Base-by-base conservation (phyloP, 2,329 filamentous ascomycete species). In the Alternaria conjuncta region DNA sequence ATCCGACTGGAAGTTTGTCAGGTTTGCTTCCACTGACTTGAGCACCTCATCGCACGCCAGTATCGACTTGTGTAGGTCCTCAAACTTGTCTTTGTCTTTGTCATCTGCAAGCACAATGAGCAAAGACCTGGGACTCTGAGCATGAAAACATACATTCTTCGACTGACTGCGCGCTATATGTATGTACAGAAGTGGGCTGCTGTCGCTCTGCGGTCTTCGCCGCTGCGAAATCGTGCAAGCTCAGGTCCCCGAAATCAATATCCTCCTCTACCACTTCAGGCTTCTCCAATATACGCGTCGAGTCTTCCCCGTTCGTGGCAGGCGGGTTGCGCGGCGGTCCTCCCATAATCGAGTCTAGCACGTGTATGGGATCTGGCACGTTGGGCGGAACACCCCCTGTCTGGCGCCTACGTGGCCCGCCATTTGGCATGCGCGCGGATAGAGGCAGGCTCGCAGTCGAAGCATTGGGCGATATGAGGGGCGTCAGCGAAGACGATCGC, bases 1-100 rank as follows among this genome's bases (percentile, higher is more conserved):
- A 79, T 99, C 96, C 64, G 94, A 92, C 77, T 96, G 94, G 77
- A 99, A 99, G 78, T 90, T 95, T 41, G 92, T 92, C 57, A 99
- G 85, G 78, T 97, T 98, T 30, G 88, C 90, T 82, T 99, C 95
- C 58, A 99, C 96, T 0, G 94, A 97, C 79, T 90, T 92, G 49
- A 98, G 86, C 55, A 98, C 93, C 77, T 97, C 92, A 80, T 99
- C 96, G 82, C 95, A 99, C 55, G 93, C 92, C 44, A 85, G 75
- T 73, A 99, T 98, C 5, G 94, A 96, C 73, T 87, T 89, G 80
- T 98, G 96, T 45, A 99, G 85, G 60, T 96, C 93, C 79, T 97
- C 91, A 72, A 97, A 97, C 74, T 91, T 94, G 74, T 90, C 85
- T 78, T 91, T 92, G 69, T 97, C 93, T 68, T 87, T 87, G 79